These are phyloP conservation scores for Nelumbo lutea DNA, from an alignment of 164 flowering plant species.

Conservation along the genomic window DNA sequence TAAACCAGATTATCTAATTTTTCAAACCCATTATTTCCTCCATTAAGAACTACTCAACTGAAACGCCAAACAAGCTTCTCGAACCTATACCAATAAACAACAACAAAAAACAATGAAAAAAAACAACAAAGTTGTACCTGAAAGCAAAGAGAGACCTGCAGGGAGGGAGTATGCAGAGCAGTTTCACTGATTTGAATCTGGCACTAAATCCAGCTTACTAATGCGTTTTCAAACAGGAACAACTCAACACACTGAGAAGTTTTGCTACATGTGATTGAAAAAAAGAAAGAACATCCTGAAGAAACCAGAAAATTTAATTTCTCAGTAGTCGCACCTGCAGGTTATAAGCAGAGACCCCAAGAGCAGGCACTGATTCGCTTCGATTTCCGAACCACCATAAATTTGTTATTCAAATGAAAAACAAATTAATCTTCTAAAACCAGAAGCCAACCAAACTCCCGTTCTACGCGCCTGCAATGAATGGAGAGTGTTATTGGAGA, in stretches of 20 bases:
- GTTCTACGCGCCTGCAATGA: no score
- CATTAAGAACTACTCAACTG: not conserved
- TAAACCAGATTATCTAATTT: no score
- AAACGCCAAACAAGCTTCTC: not conserved
- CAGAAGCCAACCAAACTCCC: no score
- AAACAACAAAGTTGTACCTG: not conserved
- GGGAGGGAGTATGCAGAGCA: no score
- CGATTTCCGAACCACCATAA: not conserved
- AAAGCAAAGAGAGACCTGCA: not conserved
- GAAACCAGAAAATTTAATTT: no score
- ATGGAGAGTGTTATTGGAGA: no score
- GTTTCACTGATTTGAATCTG: not conserved
- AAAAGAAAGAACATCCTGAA: no score
- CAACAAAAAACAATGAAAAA: not conserved
- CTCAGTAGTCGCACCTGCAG: no score
- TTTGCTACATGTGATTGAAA: no score
- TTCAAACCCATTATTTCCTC: no score
- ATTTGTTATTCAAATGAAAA: not conserved
- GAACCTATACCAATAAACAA: not conserved
- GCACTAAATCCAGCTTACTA: not conserved
- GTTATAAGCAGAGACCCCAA: slow-evolving; percentile 6
- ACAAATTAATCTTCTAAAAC: no score
- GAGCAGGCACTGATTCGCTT: slow-evolving; percentile 12
- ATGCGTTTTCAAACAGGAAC: not conserved
- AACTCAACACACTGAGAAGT: not conserved